These are phyloP conservation scores for Nicotiana benthamiana DNA, from an alignment of 257 asterid genomes.

Conservation along the genomic window DNA sequence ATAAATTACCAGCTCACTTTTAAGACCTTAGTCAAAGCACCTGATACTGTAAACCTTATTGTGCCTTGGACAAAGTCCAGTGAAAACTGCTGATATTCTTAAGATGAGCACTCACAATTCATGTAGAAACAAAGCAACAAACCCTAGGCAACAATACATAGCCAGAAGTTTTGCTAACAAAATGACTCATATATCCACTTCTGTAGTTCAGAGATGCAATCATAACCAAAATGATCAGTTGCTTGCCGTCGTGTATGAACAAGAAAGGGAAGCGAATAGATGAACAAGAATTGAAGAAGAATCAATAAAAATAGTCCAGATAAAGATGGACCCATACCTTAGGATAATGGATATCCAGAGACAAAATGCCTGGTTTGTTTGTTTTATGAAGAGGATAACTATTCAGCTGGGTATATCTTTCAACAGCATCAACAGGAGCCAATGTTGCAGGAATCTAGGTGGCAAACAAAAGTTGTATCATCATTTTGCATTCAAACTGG, in stretches of 20 bases:
- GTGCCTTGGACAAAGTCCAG: neutral
- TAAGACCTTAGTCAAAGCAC: neutral
- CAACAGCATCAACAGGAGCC: slow-evolving; percentile 69
- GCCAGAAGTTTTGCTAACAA: neutral
- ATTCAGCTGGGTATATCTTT: slow-evolving; percentile 81
- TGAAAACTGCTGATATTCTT: neutral
- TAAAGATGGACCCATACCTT: slow-evolving; percentile 41
- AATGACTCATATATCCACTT: neutral
- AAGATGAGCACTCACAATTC: neutral
- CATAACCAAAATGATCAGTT: neutral
- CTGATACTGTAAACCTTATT: neutral
- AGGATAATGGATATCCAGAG: slow-evolving; percentile 67
- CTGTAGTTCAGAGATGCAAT: neutral
- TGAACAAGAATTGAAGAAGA: neutral
- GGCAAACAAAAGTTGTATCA: neutral
- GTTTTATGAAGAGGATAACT: slow-evolving; percentile 92
- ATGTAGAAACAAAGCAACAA: neutral
- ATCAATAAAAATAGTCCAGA: neutral
- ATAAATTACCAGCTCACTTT: neutral
- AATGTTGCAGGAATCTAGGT: slow-evolving; percentile 58
- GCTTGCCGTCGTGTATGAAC: neutral
- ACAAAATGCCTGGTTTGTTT: slow-evolving; percentile 88
- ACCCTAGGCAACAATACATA: neutral
- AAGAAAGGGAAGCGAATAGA: neutral
- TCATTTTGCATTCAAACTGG: neutral